Percentiles rank a stretch among this genome's conserved stretches.
These are phyloP conservation scores for Silene latifolia DNA, from an alignment of 148 eudicot genomes.

Conservation along the genomic window DNA sequence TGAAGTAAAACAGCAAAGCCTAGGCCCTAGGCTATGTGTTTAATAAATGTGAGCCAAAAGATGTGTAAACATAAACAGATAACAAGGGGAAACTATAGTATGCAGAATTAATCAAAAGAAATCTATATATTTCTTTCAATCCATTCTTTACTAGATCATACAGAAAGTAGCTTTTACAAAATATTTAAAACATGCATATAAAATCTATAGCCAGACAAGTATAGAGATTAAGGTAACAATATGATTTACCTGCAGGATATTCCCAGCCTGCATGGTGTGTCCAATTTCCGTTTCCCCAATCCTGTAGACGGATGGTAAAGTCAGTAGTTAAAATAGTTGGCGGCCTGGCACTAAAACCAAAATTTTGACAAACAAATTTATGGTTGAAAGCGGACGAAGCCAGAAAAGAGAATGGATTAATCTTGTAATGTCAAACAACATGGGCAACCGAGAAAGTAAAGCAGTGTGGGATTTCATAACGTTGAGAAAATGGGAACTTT, in stretches of 20 bases:
- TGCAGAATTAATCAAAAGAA: background rate
- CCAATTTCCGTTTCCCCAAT: slow-evolving; percentile 67
- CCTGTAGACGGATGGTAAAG: slow-evolving; percentile 40
- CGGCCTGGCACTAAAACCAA: background rate
- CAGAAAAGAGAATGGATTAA: background rate
- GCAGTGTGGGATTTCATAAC: background rate
- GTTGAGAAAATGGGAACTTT: background rate
- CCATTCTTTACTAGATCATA: too few relatives aligned
- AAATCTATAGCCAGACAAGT: background rate
- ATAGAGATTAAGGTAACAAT: slow-evolving; percentile 5
- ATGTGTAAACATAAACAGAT: background rate
- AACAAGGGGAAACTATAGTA: background rate
- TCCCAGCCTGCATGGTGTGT: slow-evolving; percentile 60
- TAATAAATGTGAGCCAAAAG: background rate
- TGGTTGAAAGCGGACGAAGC: background rate
- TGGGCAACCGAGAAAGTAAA: background rate
- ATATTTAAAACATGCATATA: background rate
- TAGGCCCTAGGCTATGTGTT: background rate
- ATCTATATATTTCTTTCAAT: too few relatives aligned
- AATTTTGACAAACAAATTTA: background rate
- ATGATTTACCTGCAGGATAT: slow-evolving; percentile 56
- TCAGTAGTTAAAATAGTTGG: background rate
- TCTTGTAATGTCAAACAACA: background rate
- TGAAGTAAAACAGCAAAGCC: background rate
- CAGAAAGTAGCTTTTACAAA: background rate